Conservation (phyloP, 1,139 yeast genomes). For the Keqinozyma sinolaborantium region DNA sequence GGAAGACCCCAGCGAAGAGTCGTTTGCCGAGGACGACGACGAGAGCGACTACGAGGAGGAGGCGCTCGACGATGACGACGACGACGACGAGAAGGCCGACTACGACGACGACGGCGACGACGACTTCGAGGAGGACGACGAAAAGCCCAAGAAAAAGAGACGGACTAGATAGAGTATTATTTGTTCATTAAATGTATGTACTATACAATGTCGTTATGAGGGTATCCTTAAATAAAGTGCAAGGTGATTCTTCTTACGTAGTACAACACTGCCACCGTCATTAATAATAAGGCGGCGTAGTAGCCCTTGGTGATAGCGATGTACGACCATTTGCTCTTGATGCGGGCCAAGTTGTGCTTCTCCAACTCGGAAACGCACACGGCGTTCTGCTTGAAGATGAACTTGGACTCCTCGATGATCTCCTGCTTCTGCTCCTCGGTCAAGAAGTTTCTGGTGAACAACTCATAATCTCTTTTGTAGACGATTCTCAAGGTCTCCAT, state of each 20-base stretch:
- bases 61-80: constrained; percentile 1
- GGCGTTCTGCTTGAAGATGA: constrained; percentile 62
- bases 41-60: constrained; percentile 1
- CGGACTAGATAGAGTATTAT: background rate
- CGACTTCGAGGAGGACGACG: constrained; percentile 4
- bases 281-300: constrained; percentile 27
- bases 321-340: constrained; percentile 56
- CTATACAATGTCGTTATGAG: background rate
- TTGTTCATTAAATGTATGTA: background rate
- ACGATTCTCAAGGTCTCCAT: constrained; percentile 60
- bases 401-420: constrained; percentile 64
- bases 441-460: constrained; percentile 64
- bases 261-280: constrained; percentile 20
- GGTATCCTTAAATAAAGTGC: constrained; percentile 6
- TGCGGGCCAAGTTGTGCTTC: constrained; percentile 52
- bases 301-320: constrained; percentile 49
- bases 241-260: constrained; percentile 22
- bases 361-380: constrained; percentile 65
- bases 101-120: constrained; percentile 4
- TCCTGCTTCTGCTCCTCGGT: constrained; percentile 69
- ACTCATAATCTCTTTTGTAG: constrained; percentile 75
- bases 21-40: background rate
- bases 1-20: constrained; percentile 2
- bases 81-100: constrained; percentile 4
- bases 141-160: background rate